Base-by-base conservation (phyloP, 495 filamentous ascomycete genomes). In the Aspergillus sclerotiicarbonarius region DNA sequence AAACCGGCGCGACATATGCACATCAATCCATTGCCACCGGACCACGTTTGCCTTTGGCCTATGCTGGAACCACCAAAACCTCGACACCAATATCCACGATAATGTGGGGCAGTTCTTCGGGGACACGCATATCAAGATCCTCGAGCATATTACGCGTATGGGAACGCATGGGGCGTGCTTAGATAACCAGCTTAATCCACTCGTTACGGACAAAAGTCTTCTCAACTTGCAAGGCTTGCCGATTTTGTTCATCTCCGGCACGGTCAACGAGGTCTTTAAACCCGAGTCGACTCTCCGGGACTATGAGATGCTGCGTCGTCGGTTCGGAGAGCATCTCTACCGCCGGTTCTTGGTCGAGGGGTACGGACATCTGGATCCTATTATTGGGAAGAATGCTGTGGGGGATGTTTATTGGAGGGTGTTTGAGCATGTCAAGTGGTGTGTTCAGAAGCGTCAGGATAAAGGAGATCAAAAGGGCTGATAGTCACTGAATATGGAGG, bases 291-390 rank as follows among this genome's bases (percentile, higher is more conserved):
- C 84, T 8, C 76, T 82, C 54, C 71, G 68, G 46, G 81, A 81
- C 19, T 87, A 85, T 60, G 78, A 82, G 64, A 62, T 80, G 46
- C 71, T 88, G 32, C 76, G 80, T 41, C 72, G 83, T 21, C 62
- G 60, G 15, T 87, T 88, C 67, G 80, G 81, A 0, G 62, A 67
- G 39, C 57, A 64, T 30, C 44, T 74, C 48, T 88, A 87, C 66
- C 72, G 71, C 39, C 69, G 84, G 16, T 62, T 73, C 19, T 75
- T 86, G 7, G 77, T 86, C 8, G 77, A 82, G 8, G 81, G 82
- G n/a, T 85, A 87, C 56, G 87, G 87, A 21, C 86, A 89, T 64
- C 65, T 89, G 52, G 86, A 89, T 70, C 77, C 76, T 50, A 87
- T 85, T 81, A 84, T 88, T 78, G 85, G 86, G 1, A 76, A 80